phyloP scores from a whole-genome alignment of 2,329 filamentous ascomycete species.

The Tolypocladium cylindrosporum region DNA sequence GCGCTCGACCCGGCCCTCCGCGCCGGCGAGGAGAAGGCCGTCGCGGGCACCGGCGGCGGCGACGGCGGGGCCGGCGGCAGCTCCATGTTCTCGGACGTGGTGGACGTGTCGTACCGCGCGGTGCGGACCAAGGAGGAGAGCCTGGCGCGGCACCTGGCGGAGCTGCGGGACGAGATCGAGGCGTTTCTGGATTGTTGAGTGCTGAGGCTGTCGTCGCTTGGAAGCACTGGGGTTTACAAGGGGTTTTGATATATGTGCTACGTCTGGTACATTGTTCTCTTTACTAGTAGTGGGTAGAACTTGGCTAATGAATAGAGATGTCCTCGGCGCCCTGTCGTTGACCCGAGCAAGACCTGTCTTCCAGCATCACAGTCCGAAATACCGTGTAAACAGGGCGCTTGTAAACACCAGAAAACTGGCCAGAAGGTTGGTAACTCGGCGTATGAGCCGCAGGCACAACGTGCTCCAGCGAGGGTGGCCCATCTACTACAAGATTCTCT shows the following conservation, averaged over 20 bases:
- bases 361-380: neutral
- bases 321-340: neutral
- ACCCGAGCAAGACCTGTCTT: neutral
- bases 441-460: neutral
- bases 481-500: neutral
- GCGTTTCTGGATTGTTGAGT: conserved; percentile 14
- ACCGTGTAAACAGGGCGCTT: neutral
- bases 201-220: neutral
- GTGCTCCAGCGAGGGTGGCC: neutral
- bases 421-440: neutral
- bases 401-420: neutral
- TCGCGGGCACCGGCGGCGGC: neutral
- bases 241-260: neutral
- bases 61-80: conserved; percentile 8
- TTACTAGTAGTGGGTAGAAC: neutral
- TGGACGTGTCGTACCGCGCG: conserved; percentile 18
- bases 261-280: neutral
- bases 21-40: conserved; percentile 4
- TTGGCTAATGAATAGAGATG: too few relatives aligned
- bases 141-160: conserved; percentile 20
- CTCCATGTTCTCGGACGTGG: conserved; percentile 23
- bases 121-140: conserved; percentile 23
- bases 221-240: neutral
- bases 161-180: conserved; percentile 23
- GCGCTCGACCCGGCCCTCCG: conserved; percentile 14